Conservation (phyloP, 73 alveolate genomes). For the Paraurostyla sp. region DNA sequence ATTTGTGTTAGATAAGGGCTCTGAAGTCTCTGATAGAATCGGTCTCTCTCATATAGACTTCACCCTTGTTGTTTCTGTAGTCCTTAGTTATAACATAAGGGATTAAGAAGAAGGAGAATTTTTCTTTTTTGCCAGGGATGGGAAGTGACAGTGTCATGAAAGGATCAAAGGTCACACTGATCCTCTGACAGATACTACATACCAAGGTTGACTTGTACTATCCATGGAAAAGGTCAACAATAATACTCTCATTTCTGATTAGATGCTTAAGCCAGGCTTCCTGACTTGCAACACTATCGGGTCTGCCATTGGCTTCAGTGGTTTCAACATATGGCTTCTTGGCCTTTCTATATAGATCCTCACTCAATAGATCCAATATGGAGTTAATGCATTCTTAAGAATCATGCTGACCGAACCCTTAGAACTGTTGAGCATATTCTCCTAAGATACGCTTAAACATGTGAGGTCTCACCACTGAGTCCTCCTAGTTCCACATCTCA, state of each 20-base stretch:
- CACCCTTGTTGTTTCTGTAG: slow-evolving; percentile 10
- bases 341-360: slow-evolving; percentile 82
- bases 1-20: background rate
- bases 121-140: slow-evolving; percentile 75
- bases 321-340: slow-evolving; percentile 87
- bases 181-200: slow-evolving; percentile 85
- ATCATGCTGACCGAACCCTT: slow-evolving; percentile 87
- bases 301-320: slow-evolving; percentile 85
- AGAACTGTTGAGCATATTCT: slow-evolving; percentile 74
- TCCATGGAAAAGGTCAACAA: slow-evolving; percentile 97
- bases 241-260: slow-evolving; percentile 87
- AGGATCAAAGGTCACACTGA: slow-evolving; percentile 91
- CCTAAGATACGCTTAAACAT: slow-evolving; percentile 73
- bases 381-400: slow-evolving; percentile 86
- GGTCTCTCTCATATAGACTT: slow-evolving; percentile 14
- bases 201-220: slow-evolving; percentile 90
- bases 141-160: slow-evolving; percentile 92
- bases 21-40: slow-evolving; percentile 48
- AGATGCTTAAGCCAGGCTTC: slow-evolving; percentile 93
- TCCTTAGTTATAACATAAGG: slow-evolving; percentile 31
- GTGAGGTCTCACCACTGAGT: slow-evolving; percentile 71
- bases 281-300: slow-evolving; percentile 87
- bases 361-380: slow-evolving; percentile 80
- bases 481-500: slow-evolving; percentile 73
- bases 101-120: slow-evolving; percentile 48